phyloP scores from a whole-genome alignment of 495 filamentous ascomycete species.

The Collariella sp. region DNA sequence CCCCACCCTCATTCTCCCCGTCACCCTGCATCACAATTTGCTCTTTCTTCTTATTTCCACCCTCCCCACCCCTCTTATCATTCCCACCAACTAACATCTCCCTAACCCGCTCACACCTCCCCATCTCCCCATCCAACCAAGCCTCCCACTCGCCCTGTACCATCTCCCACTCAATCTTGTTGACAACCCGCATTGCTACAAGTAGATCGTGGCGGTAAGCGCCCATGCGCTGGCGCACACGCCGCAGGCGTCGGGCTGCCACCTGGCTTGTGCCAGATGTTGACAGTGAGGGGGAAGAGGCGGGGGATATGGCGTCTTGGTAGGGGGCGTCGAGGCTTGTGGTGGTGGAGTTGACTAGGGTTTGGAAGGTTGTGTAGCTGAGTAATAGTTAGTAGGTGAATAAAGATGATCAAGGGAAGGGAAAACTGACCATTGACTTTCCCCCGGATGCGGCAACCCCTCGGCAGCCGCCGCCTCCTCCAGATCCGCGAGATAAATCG shows the following conservation, averaged over 20 bases:
- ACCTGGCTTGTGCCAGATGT: conserved; percentile 44
- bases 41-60: conserved; percentile 19
- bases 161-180: conserved; percentile 78
- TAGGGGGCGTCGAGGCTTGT: conserved; percentile 45
- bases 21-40: not conserved
- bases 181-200: conserved; percentile 83
- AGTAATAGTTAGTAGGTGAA: not conserved
- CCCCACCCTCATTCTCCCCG: conserved; percentile 11
- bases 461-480: conserved; percentile 50
- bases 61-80: conserved; percentile 14
- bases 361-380: conserved; percentile 47
- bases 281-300: conserved; percentile 22
- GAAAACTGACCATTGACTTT: conserved; percentile 35
- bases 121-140: conserved; percentile 68
- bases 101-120: conserved; percentile 57
- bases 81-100: conserved; percentile 35
- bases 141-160: conserved; percentile 81
- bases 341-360: conserved; percentile 43
- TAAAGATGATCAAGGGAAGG: not conserved
- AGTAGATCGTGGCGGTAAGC: conserved; percentile 84
- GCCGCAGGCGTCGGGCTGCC: conserved; percentile 57
- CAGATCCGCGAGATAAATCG: conserved; percentile 75
- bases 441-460: conserved; percentile 20
- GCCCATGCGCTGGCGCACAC: conserved; percentile 72
- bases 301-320: conserved; percentile 17